Base-by-base conservation (phyloP, 2,329 filamentous ascomycete genomes). In the Colletotrichum sp. region DNA sequence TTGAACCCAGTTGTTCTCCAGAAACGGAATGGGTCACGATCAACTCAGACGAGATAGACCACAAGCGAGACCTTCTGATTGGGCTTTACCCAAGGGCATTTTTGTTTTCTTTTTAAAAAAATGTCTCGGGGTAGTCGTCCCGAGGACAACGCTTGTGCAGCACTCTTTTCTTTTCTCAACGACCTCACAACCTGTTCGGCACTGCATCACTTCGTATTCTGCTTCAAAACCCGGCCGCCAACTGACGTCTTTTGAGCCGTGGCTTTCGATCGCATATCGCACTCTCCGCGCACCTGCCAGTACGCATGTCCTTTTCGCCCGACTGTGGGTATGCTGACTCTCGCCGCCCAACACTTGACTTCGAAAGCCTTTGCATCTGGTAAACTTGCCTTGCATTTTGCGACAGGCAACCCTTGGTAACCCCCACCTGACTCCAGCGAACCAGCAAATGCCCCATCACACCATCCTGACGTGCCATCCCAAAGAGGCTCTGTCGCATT, bases 401-500 rank as follows among this genome's bases (percentile, higher is more conserved):
- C n/a, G 9, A 16, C 18, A 21, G 28, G 58, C 18, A 43, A 56
- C 12, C 24, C 32, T 62, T 56, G 34, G 56, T 14, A 52, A 65
- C 28, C 48, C 70, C 48, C 48, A 74, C 65, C 43, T 9, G 14
- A 7, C n/a, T 13, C 6, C 24, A 43, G 71, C 71, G 55, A 74
- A 76, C 52, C 71, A 56, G 21, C 8, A 32, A 7, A 18, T n/a
- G 13, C 21, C 14, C 12, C 65, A 43, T 43, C 48, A 71, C 70
- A 76, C 74, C 71, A 24, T 24, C 48, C 30, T 52, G n/a, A 16
- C 21, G 16, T 48, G 5, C 16, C 55, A 43, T 61, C 71, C 74
- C 21, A 48, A 74, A 74, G 34, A 71, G 74, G 71, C 65, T 74
- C 65, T 70, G 52, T 66, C n/a, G 28, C 59, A 74, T 74, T 58